phyloP scores from a whole-genome alignment of 306 rosid species.

The Quercus robur region DNA sequence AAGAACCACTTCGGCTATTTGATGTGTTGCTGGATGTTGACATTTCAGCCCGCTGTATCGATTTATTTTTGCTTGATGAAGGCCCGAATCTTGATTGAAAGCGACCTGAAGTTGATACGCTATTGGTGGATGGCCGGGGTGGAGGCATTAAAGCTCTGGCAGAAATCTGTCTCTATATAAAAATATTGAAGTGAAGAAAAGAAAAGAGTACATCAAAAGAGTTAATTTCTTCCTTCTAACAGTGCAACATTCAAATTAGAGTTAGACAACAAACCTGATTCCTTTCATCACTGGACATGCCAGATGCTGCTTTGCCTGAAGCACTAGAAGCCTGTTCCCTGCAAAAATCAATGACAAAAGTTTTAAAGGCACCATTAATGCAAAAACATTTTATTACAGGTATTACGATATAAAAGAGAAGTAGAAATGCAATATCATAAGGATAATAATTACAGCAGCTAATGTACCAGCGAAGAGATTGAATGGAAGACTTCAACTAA shows the following conservation, averaged over 20 bases:
- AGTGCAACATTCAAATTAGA: constrained; percentile 13
- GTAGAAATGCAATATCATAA: constrained; percentile 1
- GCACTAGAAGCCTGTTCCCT: constrained; percentile 99
- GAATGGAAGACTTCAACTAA: neutral
- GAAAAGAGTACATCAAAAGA: neutral
- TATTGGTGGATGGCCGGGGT: constrained; percentile 69
- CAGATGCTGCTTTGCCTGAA: constrained; percentile 95
- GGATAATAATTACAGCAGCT: neutral
- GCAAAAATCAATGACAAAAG: constrained; percentile 28
- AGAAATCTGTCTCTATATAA: constrained; percentile 75
- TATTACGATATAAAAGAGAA: neutral
- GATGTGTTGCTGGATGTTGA: constrained; percentile 72
- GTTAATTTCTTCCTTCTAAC: neutral
- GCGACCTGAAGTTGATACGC: constrained; percentile 29
- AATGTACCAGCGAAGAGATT: neutral
- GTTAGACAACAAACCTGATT: constrained; percentile 58
- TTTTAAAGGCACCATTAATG: neutral
- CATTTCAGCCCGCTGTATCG: constrained; percentile 39
- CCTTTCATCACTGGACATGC: constrained; percentile 97
- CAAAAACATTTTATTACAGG: neutral
- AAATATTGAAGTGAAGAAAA: constrained; percentile 13
- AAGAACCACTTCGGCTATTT: constrained; percentile 60
- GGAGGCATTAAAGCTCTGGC: constrained; percentile 98
- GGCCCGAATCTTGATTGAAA: constrained; percentile 63
- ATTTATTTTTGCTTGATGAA: constrained; percentile 67